A percentile compares a stretch with the other conserved stretches of the same genome.
phyloP scores from a whole-genome alignment of 1,284 basidiomycete species.

The Filobasidium uniguttulatum region DNA sequence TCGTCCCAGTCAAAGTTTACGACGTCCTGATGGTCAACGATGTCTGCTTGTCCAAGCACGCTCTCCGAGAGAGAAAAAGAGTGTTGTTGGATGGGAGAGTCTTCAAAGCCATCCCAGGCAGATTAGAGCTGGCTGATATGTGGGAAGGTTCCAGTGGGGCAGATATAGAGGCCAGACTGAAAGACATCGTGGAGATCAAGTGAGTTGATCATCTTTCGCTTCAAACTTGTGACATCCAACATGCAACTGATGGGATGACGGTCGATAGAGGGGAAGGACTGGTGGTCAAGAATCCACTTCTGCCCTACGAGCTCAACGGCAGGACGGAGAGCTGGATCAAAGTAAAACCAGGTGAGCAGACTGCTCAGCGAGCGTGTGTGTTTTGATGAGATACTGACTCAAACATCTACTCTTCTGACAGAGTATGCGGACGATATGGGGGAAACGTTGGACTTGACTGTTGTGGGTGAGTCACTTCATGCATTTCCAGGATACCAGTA shows the following conservation, averaged over 20 bases:
- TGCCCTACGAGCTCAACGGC: conserved; percentile 67
- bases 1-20: conserved; percentile 69
- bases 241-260: background rate
- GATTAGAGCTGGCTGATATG: conserved; percentile 62
- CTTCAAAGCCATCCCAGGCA: conserved; percentile 46
- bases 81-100: conserved; percentile 25
- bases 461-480: conserved; percentile 61
- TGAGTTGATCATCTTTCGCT: conserved; percentile 19
- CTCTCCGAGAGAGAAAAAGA: conserved; percentile 35
- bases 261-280: conserved; percentile 67
- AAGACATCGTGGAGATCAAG: conserved; percentile 58
- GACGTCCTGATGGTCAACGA: conserved; percentile 73
- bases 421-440: conserved; percentile 57
- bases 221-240: background rate
- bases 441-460: conserved; percentile 74
- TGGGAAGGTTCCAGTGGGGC: conserved; percentile 58
- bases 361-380: too few relatives aligned
- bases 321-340: conserved; percentile 85
- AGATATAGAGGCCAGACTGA: conserved; percentile 64
- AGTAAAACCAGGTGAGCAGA: conserved; percentile 66
- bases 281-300: conserved; percentile 69
- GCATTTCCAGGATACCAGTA: conserved; percentile 47
- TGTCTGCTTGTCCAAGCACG: conserved; percentile 29
- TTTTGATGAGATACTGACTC: too few relatives aligned
- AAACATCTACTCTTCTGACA: background rate